Evolutionary conservation across 805 yeast genomes (phyloP), one percentile per base, ranked within the genome.

Genomic region (Dipodascus albidus): DNA sequence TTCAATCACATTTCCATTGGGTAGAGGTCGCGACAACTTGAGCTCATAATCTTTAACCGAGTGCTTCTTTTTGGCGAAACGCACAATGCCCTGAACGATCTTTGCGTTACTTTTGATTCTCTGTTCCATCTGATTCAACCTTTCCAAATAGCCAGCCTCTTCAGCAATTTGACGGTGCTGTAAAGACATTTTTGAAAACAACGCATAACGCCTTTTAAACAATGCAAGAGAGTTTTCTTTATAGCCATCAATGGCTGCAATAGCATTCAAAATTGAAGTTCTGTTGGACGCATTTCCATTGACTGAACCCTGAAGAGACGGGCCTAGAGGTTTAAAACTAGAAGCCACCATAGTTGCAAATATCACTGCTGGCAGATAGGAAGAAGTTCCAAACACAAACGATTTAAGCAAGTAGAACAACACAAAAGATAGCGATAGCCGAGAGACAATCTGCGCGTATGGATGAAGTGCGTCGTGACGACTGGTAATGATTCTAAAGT

Each of bases 141-240:
- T 81, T 20, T 70, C 67, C 24, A 74, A 57, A 69, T 85, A 82
- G 0, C 83, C 82, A 0, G 77, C 71, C 22, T 74, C 67, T 9
- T 70, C 71, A 22, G 81, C 80, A 31, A 79, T 63, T 14, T 72
- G 67, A 61, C 82, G 86, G 57, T 82, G 87, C 52, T 77, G 68
- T 72, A 77, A 72, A 2, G 76, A 63, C 76, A 83, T 59, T 55
- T 57, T 60, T 41, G 61, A 58, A 51, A 59, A 67, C 23, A 67
- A 57, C 35, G 53, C 42, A 9, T 60, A 56, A 19, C 62, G 55
- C 14, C 66, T 23, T 22, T 23, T 23, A n/a, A 21, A 22, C n/a
- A 23, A n/a, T 6, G 24, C 31, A 11, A 21, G 31, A 6, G 27
- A 9, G 24, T 47, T 47, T 8, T 21, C 24, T 23, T 47, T 23